Percentiles rank a stretch among this genome's conserved stretches.
Conservation (phyloP, 305 asterid species). For the Fraxinus baroniana region DNA sequence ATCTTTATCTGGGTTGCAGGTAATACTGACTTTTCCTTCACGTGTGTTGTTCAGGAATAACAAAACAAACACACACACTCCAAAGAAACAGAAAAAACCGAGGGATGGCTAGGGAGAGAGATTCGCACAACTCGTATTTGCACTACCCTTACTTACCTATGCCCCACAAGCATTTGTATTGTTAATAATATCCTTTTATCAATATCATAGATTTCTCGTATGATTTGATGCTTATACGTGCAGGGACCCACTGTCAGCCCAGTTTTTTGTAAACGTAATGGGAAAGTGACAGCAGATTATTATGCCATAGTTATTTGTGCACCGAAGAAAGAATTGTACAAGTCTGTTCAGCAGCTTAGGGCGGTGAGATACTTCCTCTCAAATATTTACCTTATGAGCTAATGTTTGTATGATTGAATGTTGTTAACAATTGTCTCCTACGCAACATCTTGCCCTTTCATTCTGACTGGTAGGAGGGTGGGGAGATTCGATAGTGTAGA, state of each 20-base stretch:
- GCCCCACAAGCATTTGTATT: not conserved
- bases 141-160: not conserved
- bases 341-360: constrained; percentile 86
- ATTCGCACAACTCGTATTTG: not conserved
- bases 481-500: not conserved
- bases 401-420: constrained; percentile 6
- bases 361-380: constrained; percentile 52
- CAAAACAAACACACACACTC: not conserved
- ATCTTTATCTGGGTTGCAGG: constrained; percentile 92
- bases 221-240: constrained; percentile 20
- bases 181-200: not conserved
- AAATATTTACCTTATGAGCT: not conserved
- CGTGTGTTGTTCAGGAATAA: not conserved
- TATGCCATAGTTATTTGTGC: constrained; percentile 88
- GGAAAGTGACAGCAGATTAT: constrained; percentile 57
- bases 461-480: not conserved
- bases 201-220: constrained; percentile 10
- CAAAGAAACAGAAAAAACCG: not conserved
- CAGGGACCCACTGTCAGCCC: constrained; percentile 98
- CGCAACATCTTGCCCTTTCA: not conserved
- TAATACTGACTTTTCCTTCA: constrained; percentile 26
- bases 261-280: constrained; percentile 65
- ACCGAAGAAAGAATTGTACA: constrained; percentile 82
- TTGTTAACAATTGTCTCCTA: constrained; percentile 4
- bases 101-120: not conserved